Percentiles rank a stretch among this genome's conserved stretches.
Evolutionary conservation across 805 yeast species (phyloP).

Genomic region (Kodamaea nitidulidarum): DNA sequence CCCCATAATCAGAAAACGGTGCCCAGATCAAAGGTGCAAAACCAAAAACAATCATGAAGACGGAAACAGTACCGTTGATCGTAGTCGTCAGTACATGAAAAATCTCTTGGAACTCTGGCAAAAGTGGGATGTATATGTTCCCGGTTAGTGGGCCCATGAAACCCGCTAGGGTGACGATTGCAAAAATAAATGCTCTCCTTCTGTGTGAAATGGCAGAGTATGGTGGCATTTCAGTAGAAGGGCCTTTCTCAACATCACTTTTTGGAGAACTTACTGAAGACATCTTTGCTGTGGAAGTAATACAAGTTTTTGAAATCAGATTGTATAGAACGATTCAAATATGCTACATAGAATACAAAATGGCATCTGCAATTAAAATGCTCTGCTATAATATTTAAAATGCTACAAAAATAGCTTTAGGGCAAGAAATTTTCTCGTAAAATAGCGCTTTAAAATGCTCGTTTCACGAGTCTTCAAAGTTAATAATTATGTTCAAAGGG

Average conservation of each 20-base stretch:
- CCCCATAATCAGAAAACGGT: conserved; percentile 50
- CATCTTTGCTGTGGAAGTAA: not conserved
- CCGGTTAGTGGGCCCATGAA: conserved; percentile 56
- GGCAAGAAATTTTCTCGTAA: too few species aligned
- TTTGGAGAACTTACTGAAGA: too few species aligned
- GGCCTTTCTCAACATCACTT: not conserved
- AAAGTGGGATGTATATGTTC: conserved; percentile 52
- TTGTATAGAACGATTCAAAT: too few species aligned
- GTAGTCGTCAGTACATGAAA: conserved; percentile 39
- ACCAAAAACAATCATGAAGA: conserved; percentile 54
- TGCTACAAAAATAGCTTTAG: too few species aligned
- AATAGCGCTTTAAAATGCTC: not conserved
- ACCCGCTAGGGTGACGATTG: conserved; percentile 45
- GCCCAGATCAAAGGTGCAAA: conserved; percentile 58
- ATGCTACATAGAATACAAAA: too few species aligned
- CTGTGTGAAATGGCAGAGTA: conserved; percentile 32
- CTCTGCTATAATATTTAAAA: too few species aligned
- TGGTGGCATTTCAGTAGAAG: not conserved
- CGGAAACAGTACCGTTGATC: conserved; percentile 54
- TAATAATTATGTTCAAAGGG: conserved; percentile 37
- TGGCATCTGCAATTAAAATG: too few species aligned
- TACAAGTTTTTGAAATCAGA: too few species aligned
- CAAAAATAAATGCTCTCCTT: conserved; percentile 31
- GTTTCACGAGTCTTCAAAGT: conserved; percentile 11
- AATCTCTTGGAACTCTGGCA: conserved; percentile 41